phyloP scores from a whole-genome alignment of 108 stramenopile species.

The Pseudonitzschia delicatissima region DNA sequence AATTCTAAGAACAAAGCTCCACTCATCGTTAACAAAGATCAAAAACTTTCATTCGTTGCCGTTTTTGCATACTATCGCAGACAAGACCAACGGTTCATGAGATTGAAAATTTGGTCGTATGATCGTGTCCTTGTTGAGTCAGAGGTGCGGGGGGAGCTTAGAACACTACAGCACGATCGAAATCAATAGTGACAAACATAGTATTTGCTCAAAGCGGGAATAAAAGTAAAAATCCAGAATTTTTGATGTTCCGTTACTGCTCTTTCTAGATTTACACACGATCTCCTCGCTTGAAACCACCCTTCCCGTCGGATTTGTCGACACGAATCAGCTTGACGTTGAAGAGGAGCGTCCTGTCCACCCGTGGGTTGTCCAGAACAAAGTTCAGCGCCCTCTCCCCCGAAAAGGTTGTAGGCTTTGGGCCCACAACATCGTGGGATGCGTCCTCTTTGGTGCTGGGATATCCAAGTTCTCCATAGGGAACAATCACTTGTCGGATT shows the following conservation, averaged over 20 bases:
- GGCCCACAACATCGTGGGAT: slow-evolving; percentile 80
- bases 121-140: too few species aligned
- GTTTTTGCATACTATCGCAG: too few species aligned
- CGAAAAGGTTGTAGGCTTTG: slow-evolving; percentile 88
- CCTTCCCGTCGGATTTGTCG: slow-evolving; percentile 82
- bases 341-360: slow-evolving; percentile 90
- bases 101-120: too few species aligned
- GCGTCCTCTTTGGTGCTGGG: slow-evolving; percentile 50
- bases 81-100: too few species aligned
- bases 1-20: too few species aligned
- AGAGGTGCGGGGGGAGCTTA: too few species aligned
- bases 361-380: slow-evolving; percentile 85
- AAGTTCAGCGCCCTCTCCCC: slow-evolving; percentile 90
- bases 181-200: too few species aligned
- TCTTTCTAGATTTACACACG: slow-evolving; percentile 2
- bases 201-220: background rate
- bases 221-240: background rate
- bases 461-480: slow-evolving; percentile 73
- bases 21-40: too few species aligned
- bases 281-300: slow-evolving; percentile 63
- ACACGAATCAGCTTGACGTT: slow-evolving; percentile 91
- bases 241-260: background rate
- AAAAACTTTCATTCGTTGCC: too few species aligned
- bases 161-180: too few species aligned
- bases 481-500: slow-evolving; percentile 89